Conservation (phyloP, 1,284 basidiomycete genomes). For the Xerocomus amazonicus region DNA sequence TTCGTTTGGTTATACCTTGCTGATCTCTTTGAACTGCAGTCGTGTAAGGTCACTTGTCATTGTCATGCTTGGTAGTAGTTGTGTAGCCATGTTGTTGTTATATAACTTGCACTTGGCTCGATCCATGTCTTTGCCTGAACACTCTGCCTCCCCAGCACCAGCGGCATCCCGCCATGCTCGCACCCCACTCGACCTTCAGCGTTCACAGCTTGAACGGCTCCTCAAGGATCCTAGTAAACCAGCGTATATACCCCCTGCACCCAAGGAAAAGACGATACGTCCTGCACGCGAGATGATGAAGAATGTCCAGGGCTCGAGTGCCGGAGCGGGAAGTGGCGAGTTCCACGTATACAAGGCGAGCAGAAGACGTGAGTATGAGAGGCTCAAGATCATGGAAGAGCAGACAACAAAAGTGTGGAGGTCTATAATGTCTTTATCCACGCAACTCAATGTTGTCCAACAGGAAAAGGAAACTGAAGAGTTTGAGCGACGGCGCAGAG, state of each 20-base stretch:
- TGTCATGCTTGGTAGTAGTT: constrained; percentile 5
- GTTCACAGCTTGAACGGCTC: constrained; percentile 76
- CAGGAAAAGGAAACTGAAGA: constrained; percentile 30
- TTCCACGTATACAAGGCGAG: constrained; percentile 99
- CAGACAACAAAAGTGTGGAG: constrained; percentile 64
- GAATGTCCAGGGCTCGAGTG: constrained; percentile 93
- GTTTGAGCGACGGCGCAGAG: constrained; percentile 31
- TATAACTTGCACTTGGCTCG: constrained; percentile 1
- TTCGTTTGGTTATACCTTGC: background rate
- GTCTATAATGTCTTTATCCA: background rate
- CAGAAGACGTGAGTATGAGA: constrained; percentile 91
- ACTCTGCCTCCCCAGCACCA: constrained; percentile 32
- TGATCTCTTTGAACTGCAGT: constrained; percentile 17
- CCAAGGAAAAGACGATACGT: constrained; percentile 75
- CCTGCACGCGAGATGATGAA: constrained; percentile 95
- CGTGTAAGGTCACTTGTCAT: constrained; percentile 15
- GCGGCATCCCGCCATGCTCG: constrained; percentile 58
- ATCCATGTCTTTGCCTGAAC: constrained; percentile 31
- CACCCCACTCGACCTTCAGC: constrained; percentile 70
- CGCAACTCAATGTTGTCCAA: background rate
- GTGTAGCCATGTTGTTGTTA: constrained; percentile 16
- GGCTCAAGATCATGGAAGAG: constrained; percentile 89
- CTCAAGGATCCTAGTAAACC: constrained; percentile 84
- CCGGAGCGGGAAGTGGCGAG: constrained; percentile 91
- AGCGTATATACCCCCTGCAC: constrained; percentile 69